Conservation (phyloP, 129 eudicot genomes). For the Ambrosia artemisiifolia region DNA sequence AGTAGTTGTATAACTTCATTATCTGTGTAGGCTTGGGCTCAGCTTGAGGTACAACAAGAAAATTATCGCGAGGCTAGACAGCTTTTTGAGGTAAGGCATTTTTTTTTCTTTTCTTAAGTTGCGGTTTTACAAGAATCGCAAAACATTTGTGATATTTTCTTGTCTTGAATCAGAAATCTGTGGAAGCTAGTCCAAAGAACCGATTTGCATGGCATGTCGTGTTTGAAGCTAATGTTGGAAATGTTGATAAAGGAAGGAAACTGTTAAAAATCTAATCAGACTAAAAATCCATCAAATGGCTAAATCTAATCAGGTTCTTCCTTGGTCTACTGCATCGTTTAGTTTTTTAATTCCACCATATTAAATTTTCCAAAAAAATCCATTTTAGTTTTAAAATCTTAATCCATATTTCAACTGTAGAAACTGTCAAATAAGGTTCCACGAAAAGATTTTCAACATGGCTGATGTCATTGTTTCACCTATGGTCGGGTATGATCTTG, state of each 20-base stretch:
- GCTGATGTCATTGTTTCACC: too few relatives aligned
- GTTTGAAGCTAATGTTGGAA: constrained; percentile 74
- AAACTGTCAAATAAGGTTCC: too few relatives aligned
- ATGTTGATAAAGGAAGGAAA: constrained; percentile 68
- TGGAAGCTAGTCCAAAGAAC: constrained; percentile 92
- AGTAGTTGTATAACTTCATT: not conserved
- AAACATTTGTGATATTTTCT: constrained; percentile 19
- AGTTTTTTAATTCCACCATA: too few relatives aligned
- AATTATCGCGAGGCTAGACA: constrained; percentile 57
- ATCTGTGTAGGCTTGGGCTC: constrained; percentile 89
- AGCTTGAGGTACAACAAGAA: constrained; percentile 78
- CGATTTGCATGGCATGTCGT: constrained; percentile 98
- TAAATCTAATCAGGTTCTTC: too few relatives aligned
- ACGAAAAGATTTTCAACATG: too few relatives aligned
- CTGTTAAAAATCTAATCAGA: constrained; percentile 76
- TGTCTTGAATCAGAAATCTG: constrained; percentile 65
- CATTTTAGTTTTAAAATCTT: too few relatives aligned
- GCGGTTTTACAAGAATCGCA: constrained; percentile 10
- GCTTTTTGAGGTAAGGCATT: constrained; percentile 70
- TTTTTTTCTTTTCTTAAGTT: not conserved
- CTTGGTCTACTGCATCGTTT: too few relatives aligned
- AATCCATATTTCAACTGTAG: too few relatives aligned
- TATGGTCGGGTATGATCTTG: too few relatives aligned
- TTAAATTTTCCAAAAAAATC: too few relatives aligned
- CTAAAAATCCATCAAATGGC: too few relatives aligned